Evolutionary conservation across 805 yeast species (phyloP).

Genomic region (Candida manassasensis): DNA sequence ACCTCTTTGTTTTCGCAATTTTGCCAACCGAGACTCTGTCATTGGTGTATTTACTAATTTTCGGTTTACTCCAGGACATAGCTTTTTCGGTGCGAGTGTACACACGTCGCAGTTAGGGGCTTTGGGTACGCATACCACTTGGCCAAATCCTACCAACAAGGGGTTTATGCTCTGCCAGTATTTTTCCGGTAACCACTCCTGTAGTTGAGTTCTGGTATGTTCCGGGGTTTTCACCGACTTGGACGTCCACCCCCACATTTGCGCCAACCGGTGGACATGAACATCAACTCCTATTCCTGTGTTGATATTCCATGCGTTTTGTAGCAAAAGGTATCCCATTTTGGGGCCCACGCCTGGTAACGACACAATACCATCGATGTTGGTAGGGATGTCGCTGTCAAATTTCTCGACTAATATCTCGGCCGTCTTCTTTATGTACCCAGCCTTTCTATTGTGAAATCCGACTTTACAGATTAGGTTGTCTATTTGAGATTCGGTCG

Average conservation of each 20-base stretch:
- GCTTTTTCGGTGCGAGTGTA: slow-evolving; percentile 42
- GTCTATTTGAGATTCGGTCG: slow-evolving; percentile 57
- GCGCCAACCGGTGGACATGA: slow-evolving; percentile 77
- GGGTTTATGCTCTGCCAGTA: slow-evolving; percentile 87
- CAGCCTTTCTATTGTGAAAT: slow-evolving; percentile 77
- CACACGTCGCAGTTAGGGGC: slow-evolving; percentile 72
- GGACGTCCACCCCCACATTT: slow-evolving; percentile 75
- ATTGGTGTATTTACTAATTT: slow-evolving; percentile 29
- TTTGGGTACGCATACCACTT: slow-evolving; percentile 73
- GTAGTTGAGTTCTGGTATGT: slow-evolving; percentile 60
- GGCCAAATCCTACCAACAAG: slow-evolving; percentile 89
- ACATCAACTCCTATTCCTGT: slow-evolving; percentile 93
- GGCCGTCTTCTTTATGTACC: slow-evolving; percentile 60
- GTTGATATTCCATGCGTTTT: slow-evolving; percentile 73
- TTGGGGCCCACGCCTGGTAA: slow-evolving; percentile 96
- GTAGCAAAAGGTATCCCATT: slow-evolving; percentile 81
- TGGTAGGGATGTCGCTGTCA: slow-evolving; percentile 68
- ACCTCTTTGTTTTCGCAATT: slow-evolving; percentile 29
- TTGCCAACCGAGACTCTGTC: slow-evolving; percentile 22
- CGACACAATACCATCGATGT: slow-evolving; percentile 56
- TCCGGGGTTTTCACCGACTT: slow-evolving; percentile 61
- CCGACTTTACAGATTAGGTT: slow-evolving; percentile 74
- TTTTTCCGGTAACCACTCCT: slow-evolving; percentile 68
- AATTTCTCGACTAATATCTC: slow-evolving; percentile 45
- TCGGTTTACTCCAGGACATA: slow-evolving; percentile 58